Base-by-base conservation (phyloP, 306 rosid species). In the Castanea mollissima region DNA sequence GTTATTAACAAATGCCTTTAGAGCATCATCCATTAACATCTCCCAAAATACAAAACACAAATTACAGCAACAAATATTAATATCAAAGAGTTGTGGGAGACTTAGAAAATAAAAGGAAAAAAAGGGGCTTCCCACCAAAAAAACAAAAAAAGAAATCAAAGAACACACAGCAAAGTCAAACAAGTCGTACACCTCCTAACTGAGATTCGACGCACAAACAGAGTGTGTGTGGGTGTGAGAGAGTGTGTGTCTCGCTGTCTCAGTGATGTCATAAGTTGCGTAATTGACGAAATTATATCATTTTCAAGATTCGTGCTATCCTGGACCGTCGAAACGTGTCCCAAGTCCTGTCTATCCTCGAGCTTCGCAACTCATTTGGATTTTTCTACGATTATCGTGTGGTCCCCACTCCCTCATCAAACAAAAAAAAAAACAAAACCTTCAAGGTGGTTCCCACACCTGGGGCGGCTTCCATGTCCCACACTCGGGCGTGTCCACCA, bases 401-500 rank as follows among this genome's bases (percentile, higher is more conserved):
- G 54, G 54, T 44, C 51, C 3, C 51, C 13, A 10, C 3, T 46
- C 14, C 4, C 15, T 0, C 54, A 7, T 49, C 54, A 3, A 49
- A 38, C 44, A 12, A 23, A 23, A 23, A 0, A 23, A 49, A 49
- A 49, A 49, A 49, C 54, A 49, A 38, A 38, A 7, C 44, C 44
- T 12, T 2, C 20, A 20, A 8, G 0, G 77, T 32, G 78, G 83
- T 58, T 76, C 80, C 82, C 74, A 54, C 6, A 3, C 54, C 1
- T 4, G 31, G 35, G 74, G 63, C 57, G 73, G 80, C 74, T 41
- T 49, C 3, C n/a, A 44, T 5, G 54, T 49, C 25, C 12, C 49
- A 13, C 86, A n/a, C 79, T 32, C 85, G 74, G 11, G 87, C 70
- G 79, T 52, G 74, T 79, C 64, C 77, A 51, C 74, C 77, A 65